Percentiles rank a stretch among this genome's conserved stretches.
phyloP scores from a whole-genome alignment of 768 basidiomycete species.

The Neoboletus brunneissimus region DNA sequence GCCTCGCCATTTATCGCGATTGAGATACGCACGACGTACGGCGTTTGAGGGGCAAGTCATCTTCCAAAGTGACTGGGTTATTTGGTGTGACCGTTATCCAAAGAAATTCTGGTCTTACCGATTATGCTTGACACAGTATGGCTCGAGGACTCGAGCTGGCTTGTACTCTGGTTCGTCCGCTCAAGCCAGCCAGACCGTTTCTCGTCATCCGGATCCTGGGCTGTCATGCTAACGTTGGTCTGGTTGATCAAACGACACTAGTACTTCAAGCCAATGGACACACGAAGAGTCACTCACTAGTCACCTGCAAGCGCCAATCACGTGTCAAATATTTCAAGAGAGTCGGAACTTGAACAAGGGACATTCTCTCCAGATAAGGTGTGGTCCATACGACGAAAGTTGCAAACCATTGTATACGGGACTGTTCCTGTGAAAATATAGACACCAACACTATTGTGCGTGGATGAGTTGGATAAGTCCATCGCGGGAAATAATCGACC shows the following conservation, averaged over 20 bases:
- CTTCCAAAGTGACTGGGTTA: background rate
- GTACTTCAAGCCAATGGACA: background rate
- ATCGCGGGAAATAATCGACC: background rate
- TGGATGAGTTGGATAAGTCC: background rate
- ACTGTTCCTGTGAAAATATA: background rate
- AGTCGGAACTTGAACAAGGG: background rate
- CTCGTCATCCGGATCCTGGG: no score
- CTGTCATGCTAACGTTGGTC: background rate
- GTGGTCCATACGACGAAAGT: background rate
- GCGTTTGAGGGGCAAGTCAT: background rate
- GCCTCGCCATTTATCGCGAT: background rate
- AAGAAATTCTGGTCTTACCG: background rate
- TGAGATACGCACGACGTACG: background rate
- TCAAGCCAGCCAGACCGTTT: background rate
- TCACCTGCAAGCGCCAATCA: background rate
- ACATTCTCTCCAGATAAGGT: background rate
- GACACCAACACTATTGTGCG: background rate
- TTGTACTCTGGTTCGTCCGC: background rate
- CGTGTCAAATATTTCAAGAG: background rate
- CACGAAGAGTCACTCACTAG: background rate
- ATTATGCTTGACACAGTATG: background rate
- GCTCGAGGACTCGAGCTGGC: background rate
- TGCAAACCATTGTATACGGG: no score
- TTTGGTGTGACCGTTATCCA: background rate
- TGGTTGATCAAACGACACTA: background rate